Evolutionary conservation across 2,329 filamentous ascomycete species (phyloP).

Genomic region (Trichoderma sp.): DNA sequence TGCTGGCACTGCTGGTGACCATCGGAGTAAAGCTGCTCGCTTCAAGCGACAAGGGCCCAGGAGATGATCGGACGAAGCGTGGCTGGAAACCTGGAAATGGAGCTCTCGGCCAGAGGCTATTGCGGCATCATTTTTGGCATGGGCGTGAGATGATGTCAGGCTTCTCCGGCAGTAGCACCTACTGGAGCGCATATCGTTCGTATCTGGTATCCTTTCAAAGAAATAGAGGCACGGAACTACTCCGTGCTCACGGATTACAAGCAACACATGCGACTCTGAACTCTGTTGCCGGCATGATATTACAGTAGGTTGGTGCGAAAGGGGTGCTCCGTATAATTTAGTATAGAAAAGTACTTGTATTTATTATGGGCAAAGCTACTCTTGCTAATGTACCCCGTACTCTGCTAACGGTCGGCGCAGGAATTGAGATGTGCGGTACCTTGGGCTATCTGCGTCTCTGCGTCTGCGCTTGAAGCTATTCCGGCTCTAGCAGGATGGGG

Average conservation of each 20-base stretch:
- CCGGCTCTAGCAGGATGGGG: conserved; percentile 7
- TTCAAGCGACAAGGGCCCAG: neutral
- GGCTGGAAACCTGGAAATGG: neutral
- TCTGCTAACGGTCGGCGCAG: neutral
- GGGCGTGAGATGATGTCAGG: conserved; percentile 11
- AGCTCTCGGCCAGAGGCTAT: neutral
- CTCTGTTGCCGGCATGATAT: neutral
- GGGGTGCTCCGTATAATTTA: neutral
- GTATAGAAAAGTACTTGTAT: neutral
- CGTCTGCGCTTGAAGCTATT: conserved; percentile 17
- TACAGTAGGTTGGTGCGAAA: neutral
- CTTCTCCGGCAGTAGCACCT: neutral
- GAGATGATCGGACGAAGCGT: conserved; percentile 7
- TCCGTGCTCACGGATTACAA: conserved; percentile 2
- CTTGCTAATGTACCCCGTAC: conserved; percentile 24
- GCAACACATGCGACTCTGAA: neutral
- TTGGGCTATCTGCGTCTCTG: neutral
- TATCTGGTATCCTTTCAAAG: neutral
- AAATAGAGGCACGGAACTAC: conserved; percentile 4
- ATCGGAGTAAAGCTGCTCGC: neutral
- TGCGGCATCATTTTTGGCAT: neutral
- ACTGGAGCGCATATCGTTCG: neutral
- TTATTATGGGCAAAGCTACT: neutral
- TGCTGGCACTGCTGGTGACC: neutral
- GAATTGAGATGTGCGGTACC: conserved; percentile 5